A percentile compares a stretch with the other conserved stretches of the same genome.
Evolutionary conservation across 306 rosid species (phyloP).

Genomic region (Begonia masoniana): DNA sequence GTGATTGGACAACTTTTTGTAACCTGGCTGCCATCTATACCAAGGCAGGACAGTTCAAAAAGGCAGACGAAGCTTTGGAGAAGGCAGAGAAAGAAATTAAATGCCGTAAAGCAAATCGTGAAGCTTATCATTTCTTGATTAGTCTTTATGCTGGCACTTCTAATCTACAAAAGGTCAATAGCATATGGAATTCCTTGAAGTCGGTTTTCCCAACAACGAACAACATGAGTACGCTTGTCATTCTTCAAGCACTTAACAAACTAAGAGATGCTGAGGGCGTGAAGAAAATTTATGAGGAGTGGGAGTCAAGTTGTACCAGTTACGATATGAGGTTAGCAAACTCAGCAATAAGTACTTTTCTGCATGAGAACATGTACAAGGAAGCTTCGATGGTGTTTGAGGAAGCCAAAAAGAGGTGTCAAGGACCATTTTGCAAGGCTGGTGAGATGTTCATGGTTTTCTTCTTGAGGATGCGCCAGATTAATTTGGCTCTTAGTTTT

Average conservation of each 20-base stretch:
- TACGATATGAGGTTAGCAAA: constrained; percentile 45
- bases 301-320: constrained; percentile 43
- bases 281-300: constrained; percentile 41
- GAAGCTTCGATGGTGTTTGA: constrained; percentile 48
- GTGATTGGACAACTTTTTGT: constrained; percentile 55
- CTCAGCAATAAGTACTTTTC: constrained; percentile 35
- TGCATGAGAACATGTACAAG: constrained; percentile 34
- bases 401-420: constrained; percentile 30
- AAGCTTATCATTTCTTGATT: constrained; percentile 48
- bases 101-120: constrained; percentile 22
- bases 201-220: constrained; percentile 29
- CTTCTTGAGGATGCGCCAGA: constrained; percentile 28
- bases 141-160: constrained; percentile 54
- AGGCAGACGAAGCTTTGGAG: constrained; percentile 47
- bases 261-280: constrained; percentile 52
- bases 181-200: constrained; percentile 53
- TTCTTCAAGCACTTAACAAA: constrained; percentile 60
- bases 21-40: constrained; percentile 63
- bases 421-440: constrained; percentile 38
- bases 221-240: constrained; percentile 41
- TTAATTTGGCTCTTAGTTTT: constrained; percentile 42
- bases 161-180: constrained; percentile 43
- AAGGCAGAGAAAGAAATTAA: constrained; percentile 31
- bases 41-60: constrained; percentile 43
- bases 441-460: constrained; percentile 45